Conservation (phyloP, 2,329 filamentous ascomycete genomes). For the Fusarium udum region DNA sequence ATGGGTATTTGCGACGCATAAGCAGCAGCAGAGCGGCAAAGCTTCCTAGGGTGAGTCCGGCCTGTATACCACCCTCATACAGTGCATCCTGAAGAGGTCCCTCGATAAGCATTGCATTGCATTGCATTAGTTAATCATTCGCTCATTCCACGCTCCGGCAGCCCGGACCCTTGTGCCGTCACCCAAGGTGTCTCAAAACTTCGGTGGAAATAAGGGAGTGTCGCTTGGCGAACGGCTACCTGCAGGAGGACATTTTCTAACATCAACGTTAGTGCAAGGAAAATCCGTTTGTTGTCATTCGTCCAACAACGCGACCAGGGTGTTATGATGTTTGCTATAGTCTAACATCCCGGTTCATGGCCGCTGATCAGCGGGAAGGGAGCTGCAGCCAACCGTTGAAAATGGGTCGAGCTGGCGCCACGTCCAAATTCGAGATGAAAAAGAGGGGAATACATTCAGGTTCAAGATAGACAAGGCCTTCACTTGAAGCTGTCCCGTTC, state of each 20-base stretch:
- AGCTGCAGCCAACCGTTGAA: conserved; percentile 20
- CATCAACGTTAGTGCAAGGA: neutral
- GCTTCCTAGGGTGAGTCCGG: conserved; percentile 16
- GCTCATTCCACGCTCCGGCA: conserved; percentile 20
- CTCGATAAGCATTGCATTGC: conserved; percentile 31
- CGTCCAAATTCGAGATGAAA: neutral
- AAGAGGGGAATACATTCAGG: neutral
- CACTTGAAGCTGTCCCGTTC: neutral
- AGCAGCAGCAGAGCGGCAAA: conserved; percentile 12
- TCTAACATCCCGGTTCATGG: conserved; percentile 14
- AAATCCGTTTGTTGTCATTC: conserved; percentile 4
- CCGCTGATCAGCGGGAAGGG: conserved; percentile 19
- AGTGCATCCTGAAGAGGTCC: conserved; percentile 1
- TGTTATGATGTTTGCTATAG: conserved; percentile 17
- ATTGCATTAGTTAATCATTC: conserved; percentile 27
- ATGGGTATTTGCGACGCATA: conserved; percentile 12
- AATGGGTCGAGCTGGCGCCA: neutral
- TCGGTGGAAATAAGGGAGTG: neutral
- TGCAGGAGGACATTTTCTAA: conserved; percentile 12
- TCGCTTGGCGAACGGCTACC: conserved; percentile 4
- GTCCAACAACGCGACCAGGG: conserved; percentile 4
- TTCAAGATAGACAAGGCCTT: neutral
- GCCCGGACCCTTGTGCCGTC: conserved; percentile 21
- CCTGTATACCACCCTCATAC: conserved; percentile 7
- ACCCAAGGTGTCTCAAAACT: conserved; percentile 2